Base-by-base conservation (phyloP, 768 basidiomycete species). In the Amanita phalloides region DNA sequence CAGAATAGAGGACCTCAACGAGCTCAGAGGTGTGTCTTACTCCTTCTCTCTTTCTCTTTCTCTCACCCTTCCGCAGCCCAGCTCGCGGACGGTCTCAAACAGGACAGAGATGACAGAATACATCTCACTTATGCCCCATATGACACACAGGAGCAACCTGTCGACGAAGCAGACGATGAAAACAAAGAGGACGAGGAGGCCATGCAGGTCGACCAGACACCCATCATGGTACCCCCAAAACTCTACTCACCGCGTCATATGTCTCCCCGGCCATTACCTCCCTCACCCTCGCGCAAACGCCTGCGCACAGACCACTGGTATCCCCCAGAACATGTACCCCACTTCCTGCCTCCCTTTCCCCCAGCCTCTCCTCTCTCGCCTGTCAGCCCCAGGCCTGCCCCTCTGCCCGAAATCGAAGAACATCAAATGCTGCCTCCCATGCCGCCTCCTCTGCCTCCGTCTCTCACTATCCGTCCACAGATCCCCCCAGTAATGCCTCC, bases 311-410 rank as follows among this genome's bases (percentile, higher is more conserved):
- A 73, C 2, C 71, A 68, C 54, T 86, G 84, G 83, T 66, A 75
- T 20, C 75, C 82, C 1, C 82, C 82, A 58, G 66, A 73, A 45
- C 73, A 86, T 60, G 72, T 88, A 49, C 85, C 85, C 11, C 68
- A 75, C 55, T 82, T 81, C 56, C 64, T 88, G 3, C 85, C 85
- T 1, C 82, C 84, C 0, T 86, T 86, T 60, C 85, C 85, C 20
- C 64, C 62, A 25, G 50, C 65, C 17, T 56, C 58, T 70, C 52
- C 59, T 67, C 20, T 71, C 69, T 49, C 61, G 65, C 51, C 57
- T 67, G 37, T 45, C 33, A 52, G 51, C 43, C 60, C 71, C 9
- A 60, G 63, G 9, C 33, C 61, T 36, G 64, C 68, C 51, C 44
- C 38, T 39, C 17, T 39, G 7, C 38, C 69, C 57, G 59, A 71